phyloP scores from a whole-genome alignment of 805 yeast genomes.

The Metschnikowia dekortorum region DNA sequence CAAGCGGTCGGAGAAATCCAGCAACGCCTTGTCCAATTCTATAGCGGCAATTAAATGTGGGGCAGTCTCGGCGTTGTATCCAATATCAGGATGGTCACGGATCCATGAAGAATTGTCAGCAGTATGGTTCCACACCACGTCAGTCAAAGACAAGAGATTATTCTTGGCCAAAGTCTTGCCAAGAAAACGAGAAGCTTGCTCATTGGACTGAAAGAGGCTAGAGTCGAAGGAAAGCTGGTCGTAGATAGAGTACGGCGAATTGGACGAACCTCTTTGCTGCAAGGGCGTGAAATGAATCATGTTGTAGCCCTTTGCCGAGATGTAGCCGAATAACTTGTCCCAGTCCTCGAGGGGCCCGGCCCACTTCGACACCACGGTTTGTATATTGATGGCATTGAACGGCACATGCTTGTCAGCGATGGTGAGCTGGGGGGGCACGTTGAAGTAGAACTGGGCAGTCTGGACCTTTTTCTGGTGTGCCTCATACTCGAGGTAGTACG shows the following conservation, averaged over 20 bases:
- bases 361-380: conserved; percentile 89
- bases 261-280: conserved; percentile 81
- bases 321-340: conserved; percentile 58
- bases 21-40: conserved; percentile 68
- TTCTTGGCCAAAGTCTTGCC: conserved; percentile 46
- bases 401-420: conserved; percentile 56
- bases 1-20: conserved; percentile 61
- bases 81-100: conserved; percentile 80
- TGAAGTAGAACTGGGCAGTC: conserved; percentile 65
- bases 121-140: conserved; percentile 92
- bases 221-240: conserved; percentile 83
- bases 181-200: conserved; percentile 53
- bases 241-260: conserved; percentile 88
- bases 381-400: conserved; percentile 74
- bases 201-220: conserved; percentile 47
- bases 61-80: conserved; percentile 81
- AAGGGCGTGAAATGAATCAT: conserved; percentile 96
- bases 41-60: conserved; percentile 86
- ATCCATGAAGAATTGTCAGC: conserved; percentile 90
- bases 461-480: conserved; percentile 26
- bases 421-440: conserved; percentile 71
- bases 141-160: conserved; percentile 75
- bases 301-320: conserved; percentile 78
- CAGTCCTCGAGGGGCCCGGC: conserved; percentile 67
- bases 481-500: conserved; percentile 64